A percentile compares a stretch with the other conserved stretches of the same genome.
Evolutionary conservation across 2,329 filamentous ascomycete species (phyloP).

Genomic region (Clarireedia paspali): DNA sequence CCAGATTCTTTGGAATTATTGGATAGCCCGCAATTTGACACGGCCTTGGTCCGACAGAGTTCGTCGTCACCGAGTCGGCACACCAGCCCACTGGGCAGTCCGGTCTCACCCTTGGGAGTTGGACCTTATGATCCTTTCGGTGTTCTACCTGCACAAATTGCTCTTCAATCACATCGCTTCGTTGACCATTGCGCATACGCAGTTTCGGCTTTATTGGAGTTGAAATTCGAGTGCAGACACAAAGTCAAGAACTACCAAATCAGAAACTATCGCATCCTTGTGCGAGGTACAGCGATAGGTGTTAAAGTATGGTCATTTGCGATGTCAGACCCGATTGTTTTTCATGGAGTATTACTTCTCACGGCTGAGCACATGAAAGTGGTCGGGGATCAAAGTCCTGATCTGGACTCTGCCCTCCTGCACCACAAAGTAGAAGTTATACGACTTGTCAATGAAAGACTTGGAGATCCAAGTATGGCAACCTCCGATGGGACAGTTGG

Average conservation of each 20-base stretch:
- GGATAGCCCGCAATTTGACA: neutral
- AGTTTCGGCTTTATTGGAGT: neutral
- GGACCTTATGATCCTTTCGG: constrained; percentile 8
- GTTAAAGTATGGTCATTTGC: constrained; percentile 1
- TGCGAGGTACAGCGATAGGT: neutral
- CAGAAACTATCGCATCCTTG: constrained; percentile 10
- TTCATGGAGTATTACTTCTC: constrained; percentile 7
- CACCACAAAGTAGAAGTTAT: constrained; percentile 11
- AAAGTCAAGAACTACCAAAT: neutral
- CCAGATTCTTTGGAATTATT: neutral
- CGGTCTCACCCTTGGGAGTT: neutral
- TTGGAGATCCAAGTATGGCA: neutral
- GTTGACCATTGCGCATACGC: neutral
- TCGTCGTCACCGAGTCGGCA: neutral
- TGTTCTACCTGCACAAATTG: constrained; percentile 1
- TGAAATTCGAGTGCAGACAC: neutral
- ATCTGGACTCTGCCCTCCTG: constrained; percentile 2
- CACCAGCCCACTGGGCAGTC: neutral
- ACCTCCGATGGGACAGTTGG: constrained; percentile 9
- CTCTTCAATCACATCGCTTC: neutral
- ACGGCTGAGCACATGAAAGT: constrained; percentile 6
- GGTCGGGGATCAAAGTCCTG: neutral
- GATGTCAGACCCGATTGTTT: constrained; percentile 3
- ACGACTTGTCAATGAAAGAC: constrained; percentile 10
- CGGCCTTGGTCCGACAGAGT: neutral